Conservation (phyloP, 441 rosid species). For the Corymbia calophylla region DNA sequence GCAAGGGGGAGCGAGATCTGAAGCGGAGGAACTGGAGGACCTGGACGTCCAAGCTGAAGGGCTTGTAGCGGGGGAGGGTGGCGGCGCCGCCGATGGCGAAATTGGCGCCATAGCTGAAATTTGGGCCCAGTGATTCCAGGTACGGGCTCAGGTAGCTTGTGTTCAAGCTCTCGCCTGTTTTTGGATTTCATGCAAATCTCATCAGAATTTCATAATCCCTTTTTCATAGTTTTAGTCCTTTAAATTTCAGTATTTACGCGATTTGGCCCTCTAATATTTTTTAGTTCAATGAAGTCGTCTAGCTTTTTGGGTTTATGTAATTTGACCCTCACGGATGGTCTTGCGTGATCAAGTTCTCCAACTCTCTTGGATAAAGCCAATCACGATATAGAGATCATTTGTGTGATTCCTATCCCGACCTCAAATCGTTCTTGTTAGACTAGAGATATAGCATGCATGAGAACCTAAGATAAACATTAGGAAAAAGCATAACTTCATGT, state of each 20-base stretch:
- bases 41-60: constrained; percentile 23
- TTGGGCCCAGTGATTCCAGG: constrained; percentile 22
- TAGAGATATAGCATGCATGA: too few relatives aligned
- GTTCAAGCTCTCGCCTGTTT: constrained; percentile 24
- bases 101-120: constrained; percentile 27
- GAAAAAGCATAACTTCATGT: neutral
- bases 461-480: neutral
- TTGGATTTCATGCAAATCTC: neutral
- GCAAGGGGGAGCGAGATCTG: constrained; percentile 11
- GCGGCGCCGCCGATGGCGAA: constrained; percentile 28
- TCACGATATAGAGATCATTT: neutral
- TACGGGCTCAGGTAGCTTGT: constrained; percentile 22
- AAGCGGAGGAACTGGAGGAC: constrained; percentile 25
- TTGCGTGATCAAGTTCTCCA: neutral
- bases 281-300: neutral
- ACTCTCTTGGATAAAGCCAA: neutral
- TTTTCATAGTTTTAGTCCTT: neutral
- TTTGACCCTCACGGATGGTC: neutral
- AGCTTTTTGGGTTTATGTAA: neutral
- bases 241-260: neutral
- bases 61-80: constrained; percentile 9
- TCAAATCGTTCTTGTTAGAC: neutral
- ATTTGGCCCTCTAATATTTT: neutral
- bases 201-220: neutral
- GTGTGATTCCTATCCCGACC: neutral